Percentiles rank a stretch among this genome's conserved stretches.
Conservation (phyloP, 805 yeast species). For the Geotrichum ghanense region DNA sequence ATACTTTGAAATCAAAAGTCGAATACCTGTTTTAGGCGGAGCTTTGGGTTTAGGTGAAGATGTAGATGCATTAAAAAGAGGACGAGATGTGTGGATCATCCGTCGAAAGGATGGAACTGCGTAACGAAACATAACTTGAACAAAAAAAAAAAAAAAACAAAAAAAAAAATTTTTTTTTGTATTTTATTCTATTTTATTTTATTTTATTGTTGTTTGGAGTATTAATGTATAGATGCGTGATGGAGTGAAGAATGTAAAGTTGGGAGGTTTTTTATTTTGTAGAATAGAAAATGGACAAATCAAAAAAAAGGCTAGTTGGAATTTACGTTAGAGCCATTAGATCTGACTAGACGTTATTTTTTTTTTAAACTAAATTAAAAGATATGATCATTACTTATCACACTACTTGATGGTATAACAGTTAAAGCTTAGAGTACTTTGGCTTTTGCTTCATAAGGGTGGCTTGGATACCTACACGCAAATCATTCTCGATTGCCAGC, state of each 20-base stretch:
- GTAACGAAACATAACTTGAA: background rate
- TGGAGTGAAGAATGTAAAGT: no score
- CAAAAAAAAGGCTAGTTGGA: no score
- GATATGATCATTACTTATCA: background rate
- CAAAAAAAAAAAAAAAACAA: no score
- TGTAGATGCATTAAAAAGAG: background rate
- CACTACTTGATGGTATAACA: no score
- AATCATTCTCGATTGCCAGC: slow-evolving; percentile 24
- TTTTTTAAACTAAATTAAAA: background rate
- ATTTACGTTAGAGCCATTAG: no score
- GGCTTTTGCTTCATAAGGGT: slow-evolving; percentile 22
- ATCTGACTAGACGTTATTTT: no score
- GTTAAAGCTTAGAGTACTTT: slow-evolving; percentile 18
- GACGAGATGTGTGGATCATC: background rate
- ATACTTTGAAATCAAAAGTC: slow-evolving; percentile 56
- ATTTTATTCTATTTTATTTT: no score
- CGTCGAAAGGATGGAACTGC: background rate
- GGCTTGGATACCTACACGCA: slow-evolving; percentile 21
- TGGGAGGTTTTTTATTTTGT: no score
- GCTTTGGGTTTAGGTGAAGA: background rate
- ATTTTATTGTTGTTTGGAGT: no score
- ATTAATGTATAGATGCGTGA: no score
- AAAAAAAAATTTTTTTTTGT: background rate
- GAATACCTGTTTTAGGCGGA: background rate
- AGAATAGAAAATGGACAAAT: no score